Evolutionary conservation across 371 early-diverging fungal species (phyloP), one percentile per base, ranked within the genome.

Genomic region (Mycotypha africana): DNA sequence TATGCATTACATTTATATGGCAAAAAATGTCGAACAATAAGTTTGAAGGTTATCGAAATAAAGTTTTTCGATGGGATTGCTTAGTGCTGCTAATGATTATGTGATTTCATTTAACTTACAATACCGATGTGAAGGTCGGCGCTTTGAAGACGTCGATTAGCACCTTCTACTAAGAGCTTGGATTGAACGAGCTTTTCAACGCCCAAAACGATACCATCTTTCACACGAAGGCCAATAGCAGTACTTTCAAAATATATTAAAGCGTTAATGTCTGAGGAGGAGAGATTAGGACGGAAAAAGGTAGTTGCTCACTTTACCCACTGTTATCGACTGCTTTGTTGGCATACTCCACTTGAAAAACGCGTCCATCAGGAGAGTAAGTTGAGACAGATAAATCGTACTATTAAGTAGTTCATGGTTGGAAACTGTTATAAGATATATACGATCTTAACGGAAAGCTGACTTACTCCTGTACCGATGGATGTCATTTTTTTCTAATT

Each of bases 341-440:
- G 38, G 98, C 98, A 65, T 98, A 98, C 75, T 98, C 98, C 36
- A 95, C 91, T 72, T 98, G 98, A 71, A 97, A 98, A 49, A 98
- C 88, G 50, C 97, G 85, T 48, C 98, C 98, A 67, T 98, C 98
- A 38, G 98, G 97, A 32, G 98, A 96, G 66, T 97, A 98, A 19
- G 98, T 98, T 54, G 94, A 89, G 33, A 93, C 91, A 24, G 95
- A 91, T 49, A 96, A 78, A 76, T 98, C 98, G 67, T 98, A 98
- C 93, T 92, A 74, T 40, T 33, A 33, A 12, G 30, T 28, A 8
- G 30, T 28, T 28, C 12, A 28, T 8, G 6, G 30, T 8, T 28
- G 6, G 30, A 28, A 12, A 8, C 6, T 28, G 30, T 8, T 8
- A 28, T 28, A 28, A 12, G 6, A 12, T 8, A 28, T 28, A 28